Evolutionary conservation across 2,329 filamentous ascomycete genomes (phyloP).

Genomic region (Colletotrichum ledebouriae): DNA sequence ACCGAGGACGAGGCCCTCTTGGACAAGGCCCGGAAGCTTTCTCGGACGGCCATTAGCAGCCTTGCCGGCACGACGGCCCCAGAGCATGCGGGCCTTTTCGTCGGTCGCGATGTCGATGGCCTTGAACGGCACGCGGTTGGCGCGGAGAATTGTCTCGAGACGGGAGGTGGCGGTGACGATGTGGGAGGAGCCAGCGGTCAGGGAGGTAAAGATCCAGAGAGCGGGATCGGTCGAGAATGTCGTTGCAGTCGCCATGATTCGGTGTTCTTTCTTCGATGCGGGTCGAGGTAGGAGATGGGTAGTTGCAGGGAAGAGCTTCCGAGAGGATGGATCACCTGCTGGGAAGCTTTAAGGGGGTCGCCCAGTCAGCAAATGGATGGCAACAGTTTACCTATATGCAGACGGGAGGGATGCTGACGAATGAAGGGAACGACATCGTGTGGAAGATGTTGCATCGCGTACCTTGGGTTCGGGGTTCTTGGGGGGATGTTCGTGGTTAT

Average conservation of each 20-base stretch:
- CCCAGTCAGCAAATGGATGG: slow-evolving; percentile 28
- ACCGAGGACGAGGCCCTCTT: slow-evolving; percentile 86
- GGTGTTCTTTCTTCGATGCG: slow-evolving; percentile 25
- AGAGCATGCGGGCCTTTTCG: slow-evolving; percentile 88
- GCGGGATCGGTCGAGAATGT: slow-evolving; percentile 73
- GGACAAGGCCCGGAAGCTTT: slow-evolving; percentile 90
- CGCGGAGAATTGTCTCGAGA: slow-evolving; percentile 94
- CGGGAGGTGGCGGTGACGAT: slow-evolving; percentile 96
- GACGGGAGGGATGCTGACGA: background rate
- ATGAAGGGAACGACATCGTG: slow-evolving; percentile 24
- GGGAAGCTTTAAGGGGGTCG: slow-evolving; percentile 25
- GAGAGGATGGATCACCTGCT: slow-evolving; percentile 27
- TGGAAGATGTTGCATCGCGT: slow-evolving; percentile 24
- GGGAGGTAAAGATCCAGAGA: slow-evolving; percentile 95
- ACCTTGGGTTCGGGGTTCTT: slow-evolving; percentile 28
- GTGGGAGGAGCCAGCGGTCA: slow-evolving; percentile 94
- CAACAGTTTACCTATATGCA: slow-evolving; percentile 3
- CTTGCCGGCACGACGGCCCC: slow-evolving; percentile 86
- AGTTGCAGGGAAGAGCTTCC: slow-evolving; percentile 39
- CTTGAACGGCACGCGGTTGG: slow-evolving; percentile 94
- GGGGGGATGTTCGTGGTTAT: slow-evolving; percentile 16
- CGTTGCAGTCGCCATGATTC: slow-evolving; percentile 45
- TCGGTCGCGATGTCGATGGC: slow-evolving; percentile 93
- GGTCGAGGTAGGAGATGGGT: slow-evolving; percentile 20
- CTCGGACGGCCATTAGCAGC: slow-evolving; percentile 70